Conservation (phyloP, 2,329 filamentous ascomycete species). For the Paraconiothyrium sp. region DNA sequence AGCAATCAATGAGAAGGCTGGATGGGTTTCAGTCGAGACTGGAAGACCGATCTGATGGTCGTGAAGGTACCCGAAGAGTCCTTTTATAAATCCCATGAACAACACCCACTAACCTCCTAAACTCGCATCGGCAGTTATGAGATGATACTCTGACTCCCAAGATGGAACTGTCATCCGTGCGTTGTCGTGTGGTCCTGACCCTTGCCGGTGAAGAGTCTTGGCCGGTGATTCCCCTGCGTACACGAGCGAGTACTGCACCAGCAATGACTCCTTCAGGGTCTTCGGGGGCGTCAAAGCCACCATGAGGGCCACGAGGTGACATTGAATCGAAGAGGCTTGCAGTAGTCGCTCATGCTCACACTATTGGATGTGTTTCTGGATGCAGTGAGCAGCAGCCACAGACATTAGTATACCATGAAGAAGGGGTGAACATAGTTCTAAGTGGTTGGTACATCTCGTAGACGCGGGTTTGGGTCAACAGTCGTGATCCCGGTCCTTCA, state of each 20-base stretch:
- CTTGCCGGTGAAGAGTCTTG: constrained; percentile 3
- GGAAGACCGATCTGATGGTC: constrained; percentile 16
- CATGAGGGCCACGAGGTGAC: constrained; percentile 5
- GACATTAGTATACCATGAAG: neutral
- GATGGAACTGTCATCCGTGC: neutral
- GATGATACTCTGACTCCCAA: neutral
- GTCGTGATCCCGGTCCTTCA: neutral
- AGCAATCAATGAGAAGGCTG: constrained; percentile 7
- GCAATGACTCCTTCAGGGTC: neutral
- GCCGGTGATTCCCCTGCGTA: constrained; percentile 9
- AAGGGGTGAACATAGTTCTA: neutral
- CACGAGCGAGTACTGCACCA: neutral
- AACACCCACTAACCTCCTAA: neutral
- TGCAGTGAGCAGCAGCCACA: constrained; percentile 10
- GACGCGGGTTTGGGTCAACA: neutral
- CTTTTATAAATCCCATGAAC: constrained; percentile 20
- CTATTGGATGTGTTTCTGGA: constrained; percentile 12
- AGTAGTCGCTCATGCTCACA: constrained; percentile 9
- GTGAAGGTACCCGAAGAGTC: neutral
- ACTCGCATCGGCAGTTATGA: constrained; percentile 3
- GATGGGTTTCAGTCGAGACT: constrained; percentile 12
- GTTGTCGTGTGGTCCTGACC: neutral
- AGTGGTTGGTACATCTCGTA: neutral
- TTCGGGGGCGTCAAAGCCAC: neutral
- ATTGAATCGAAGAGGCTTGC: constrained; percentile 6